phyloP scores from a whole-genome alignment of 495 filamentous ascomycete species.

The Annulohypoxylon bovei region DNA sequence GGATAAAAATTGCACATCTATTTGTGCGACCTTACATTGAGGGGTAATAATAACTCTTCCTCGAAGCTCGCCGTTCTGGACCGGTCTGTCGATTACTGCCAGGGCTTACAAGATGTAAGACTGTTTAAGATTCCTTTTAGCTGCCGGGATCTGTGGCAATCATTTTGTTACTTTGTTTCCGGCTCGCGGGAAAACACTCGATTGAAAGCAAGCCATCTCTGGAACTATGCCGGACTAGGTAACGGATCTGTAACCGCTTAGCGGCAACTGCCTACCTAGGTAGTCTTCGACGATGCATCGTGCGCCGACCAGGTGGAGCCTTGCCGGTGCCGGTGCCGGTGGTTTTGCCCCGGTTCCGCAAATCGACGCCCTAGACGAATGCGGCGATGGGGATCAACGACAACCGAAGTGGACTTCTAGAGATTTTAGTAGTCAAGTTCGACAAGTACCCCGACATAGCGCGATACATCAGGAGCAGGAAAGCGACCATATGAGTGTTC shows the following conservation, averaged over 20 bases:
- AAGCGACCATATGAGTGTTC: not conserved
- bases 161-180: not conserved
- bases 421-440: constrained; percentile 36
- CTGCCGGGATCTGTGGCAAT: not conserved
- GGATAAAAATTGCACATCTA: constrained; percentile 5
- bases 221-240: constrained; percentile 3
- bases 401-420: constrained; percentile 12
- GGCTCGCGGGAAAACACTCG: not conserved
- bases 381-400: not conserved
- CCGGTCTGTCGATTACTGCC: not conserved
- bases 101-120: constrained; percentile 5
- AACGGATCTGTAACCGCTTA: not conserved
- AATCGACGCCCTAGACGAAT: constrained; percentile 15
- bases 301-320: constrained; percentile 14
- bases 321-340: not conserved
- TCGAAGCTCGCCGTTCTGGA: constrained; percentile 12
- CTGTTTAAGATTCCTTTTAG: constrained; percentile 4
- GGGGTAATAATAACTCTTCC: constrained; percentile 23
- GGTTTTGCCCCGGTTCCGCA: constrained; percentile 38
- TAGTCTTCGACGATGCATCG: constrained; percentile 20
- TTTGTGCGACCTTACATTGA: constrained; percentile 24
- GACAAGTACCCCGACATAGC: constrained; percentile 29
- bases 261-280: constrained; percentile 5
- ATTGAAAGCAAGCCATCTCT: not conserved
- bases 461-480: not conserved